Percentiles rank a stretch among this genome's conserved stretches.
Evolutionary conservation across 495 filamentous ascomycete species (phyloP).

Genomic region (Aspergillus sparsus): DNA sequence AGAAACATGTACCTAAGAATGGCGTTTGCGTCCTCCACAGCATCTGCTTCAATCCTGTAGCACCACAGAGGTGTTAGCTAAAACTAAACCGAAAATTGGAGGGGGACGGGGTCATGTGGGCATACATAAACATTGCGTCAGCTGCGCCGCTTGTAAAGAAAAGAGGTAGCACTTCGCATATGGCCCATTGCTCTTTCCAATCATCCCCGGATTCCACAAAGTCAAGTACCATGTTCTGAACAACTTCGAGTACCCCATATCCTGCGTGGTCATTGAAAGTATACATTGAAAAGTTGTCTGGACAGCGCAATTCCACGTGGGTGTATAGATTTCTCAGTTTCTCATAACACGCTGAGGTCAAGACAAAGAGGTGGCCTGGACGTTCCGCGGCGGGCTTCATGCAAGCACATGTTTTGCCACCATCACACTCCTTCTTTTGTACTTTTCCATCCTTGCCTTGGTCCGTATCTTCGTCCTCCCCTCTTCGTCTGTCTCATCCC

Average conservation of each 20-base stretch:
- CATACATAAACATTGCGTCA: slow-evolving; percentile 18
- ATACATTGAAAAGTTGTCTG: slow-evolving; percentile 43
- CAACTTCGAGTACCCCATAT: slow-evolving; percentile 41
- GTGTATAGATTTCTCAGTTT: slow-evolving; percentile 7
- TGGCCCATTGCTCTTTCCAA: slow-evolving; percentile 34
- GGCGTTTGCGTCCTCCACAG: slow-evolving; percentile 14
- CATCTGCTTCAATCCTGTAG: slow-evolving; percentile 26
- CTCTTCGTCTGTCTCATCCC: slow-evolving; percentile 18
- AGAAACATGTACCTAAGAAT: slow-evolving; percentile 36
- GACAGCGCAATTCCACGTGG: slow-evolving; percentile 32
- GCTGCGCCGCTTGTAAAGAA: slow-evolving; percentile 19
- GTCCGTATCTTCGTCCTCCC: slow-evolving; percentile 16
- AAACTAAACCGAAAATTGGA: not conserved
- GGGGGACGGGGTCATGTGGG: slow-evolving; percentile 5
- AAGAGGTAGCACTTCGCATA: slow-evolving; percentile 35
- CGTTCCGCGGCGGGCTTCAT: slow-evolving; percentile 36
- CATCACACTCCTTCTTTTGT: slow-evolving; percentile 15
- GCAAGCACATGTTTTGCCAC: slow-evolving; percentile 38
- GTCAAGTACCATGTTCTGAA: slow-evolving; percentile 44
- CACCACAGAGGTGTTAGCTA: not conserved
- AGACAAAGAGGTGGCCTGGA: slow-evolving; percentile 41
- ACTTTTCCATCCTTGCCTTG: not conserved
- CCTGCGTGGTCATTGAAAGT: slow-evolving; percentile 42
- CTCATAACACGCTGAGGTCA: slow-evolving; percentile 37
- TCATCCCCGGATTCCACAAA: slow-evolving; percentile 36